Conservation (phyloP, 139 green algal species). For the Parachlorella kessleri region DNA sequence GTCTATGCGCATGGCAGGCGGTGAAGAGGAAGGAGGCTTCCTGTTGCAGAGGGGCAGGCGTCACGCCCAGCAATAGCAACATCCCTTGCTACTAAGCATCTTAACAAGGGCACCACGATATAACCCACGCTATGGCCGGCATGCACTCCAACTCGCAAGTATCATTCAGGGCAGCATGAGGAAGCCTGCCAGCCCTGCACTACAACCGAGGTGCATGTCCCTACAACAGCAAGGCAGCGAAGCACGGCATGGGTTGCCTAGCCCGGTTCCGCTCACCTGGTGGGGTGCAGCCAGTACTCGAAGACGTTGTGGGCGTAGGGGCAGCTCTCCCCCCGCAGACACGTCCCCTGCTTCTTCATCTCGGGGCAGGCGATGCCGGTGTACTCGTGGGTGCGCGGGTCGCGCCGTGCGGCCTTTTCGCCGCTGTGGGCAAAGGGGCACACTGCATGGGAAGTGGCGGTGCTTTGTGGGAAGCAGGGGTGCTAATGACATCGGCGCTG, state of each 20-base stretch:
- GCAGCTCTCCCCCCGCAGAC: slow-evolving; percentile 60
- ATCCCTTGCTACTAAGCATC: background rate
- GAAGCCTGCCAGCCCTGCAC: no score
- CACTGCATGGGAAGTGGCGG: no score
- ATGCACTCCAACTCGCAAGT: background rate
- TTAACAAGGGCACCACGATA: background rate
- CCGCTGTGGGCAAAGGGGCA: slow-evolving; percentile 94
- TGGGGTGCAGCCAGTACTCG: slow-evolving; percentile 87
- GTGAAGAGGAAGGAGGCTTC: background rate
- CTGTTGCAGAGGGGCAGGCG: background rate
- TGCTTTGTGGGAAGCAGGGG: no score
- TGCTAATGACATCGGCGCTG: no score
- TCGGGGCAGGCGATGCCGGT: slow-evolving; percentile 90
- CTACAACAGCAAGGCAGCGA: background rate
- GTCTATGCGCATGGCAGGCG: no score
- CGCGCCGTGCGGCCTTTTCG: slow-evolving; percentile 74
- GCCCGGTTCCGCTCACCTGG: background rate
- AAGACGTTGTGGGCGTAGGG: slow-evolving; percentile 84
- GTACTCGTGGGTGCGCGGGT: slow-evolving; percentile 74
- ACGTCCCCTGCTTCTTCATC: slow-evolving; percentile 68
- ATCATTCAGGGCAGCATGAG: background rate
- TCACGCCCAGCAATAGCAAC: background rate
- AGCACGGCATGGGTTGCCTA: background rate
- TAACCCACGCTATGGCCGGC: background rate
- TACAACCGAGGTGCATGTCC: background rate